Base-by-base conservation (phyloP, 2,329 filamentous ascomycete species). In the Podosphaera fusca region DNA sequence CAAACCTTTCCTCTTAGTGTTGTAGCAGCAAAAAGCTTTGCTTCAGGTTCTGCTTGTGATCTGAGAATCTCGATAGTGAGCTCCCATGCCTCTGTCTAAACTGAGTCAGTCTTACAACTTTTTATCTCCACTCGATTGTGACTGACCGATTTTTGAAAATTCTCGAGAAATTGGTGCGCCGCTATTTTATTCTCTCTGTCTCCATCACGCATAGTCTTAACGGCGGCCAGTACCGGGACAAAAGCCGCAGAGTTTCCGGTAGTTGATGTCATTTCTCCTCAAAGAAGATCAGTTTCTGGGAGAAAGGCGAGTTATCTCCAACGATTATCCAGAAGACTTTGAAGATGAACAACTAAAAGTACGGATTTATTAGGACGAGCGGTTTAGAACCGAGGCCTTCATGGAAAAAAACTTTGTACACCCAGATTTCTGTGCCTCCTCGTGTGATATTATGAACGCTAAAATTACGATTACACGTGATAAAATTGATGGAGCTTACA, bases 121-220 rank as follows among this genome's bases (percentile, higher is more conserved):
- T 58, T 12, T 40, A 55, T 9, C 33, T 30, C 14, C 50, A 21
- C 42, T 52, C 6, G n/a, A 59, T 5, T 38, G 1, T 12, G 10
- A 78, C 84, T 64, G 71, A 95, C 90, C 70, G 92, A 96, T 80
- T 98, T 98, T 78, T 98, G 92, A 72, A 96, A 98, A 64, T 81
- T 82, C 72, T 94, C 86, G 59, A 98, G 76, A 69, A 84, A 98
- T 68, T 90, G 82, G 68, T 95, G 89, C 59, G 87, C 89, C 70
- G 88, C 84, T 69, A 84, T 83, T 75, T 96, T 96, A 67, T 85
- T 80, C 62, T 84, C 78, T 66, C 84, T 79, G 67, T 90, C 81
- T 63, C 81, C 84, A 71, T 84, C 85, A 68, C 88, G 83, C 89
- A 98, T 95, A 61, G 89, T 92, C 68, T 82, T 79, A 71, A 96